Conservation (phyloP, 345 rosid genomes). For the Bruguiera sexangula region DNA sequence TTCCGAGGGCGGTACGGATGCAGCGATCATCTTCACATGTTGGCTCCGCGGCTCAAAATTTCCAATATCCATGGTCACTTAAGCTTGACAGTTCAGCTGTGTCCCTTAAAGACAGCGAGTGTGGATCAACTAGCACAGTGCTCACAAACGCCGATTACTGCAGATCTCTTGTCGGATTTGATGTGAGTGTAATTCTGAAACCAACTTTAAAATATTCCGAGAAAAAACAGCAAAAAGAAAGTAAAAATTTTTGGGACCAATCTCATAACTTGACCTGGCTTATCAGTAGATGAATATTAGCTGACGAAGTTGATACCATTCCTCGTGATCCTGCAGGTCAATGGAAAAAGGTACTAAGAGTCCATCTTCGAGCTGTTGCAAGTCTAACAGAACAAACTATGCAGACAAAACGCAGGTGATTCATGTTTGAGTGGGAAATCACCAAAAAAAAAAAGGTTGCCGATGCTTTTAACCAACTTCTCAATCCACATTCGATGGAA, state of each 20-base stretch:
- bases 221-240: not conserved
- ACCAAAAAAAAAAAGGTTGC: too few species aligned
- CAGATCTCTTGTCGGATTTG: conserved; percentile 50
- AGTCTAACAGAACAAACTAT: too few species aligned
- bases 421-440: not conserved
- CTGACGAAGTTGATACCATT: too few species aligned
- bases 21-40: conserved; percentile 84
- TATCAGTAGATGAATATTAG: too few species aligned
- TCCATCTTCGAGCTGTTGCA: not conserved
- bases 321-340: conserved; percentile 14
- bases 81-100: conserved; percentile 74
- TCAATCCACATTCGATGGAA: not conserved
- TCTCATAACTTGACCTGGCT: too few species aligned
- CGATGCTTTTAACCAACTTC: not conserved
- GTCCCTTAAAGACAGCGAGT: conserved; percentile 74
- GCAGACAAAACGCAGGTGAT: too few species aligned
- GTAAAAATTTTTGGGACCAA: too few species aligned
- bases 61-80: conserved; percentile 68
- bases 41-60: conserved; percentile 52
- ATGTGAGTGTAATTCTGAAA: conserved; percentile 11
- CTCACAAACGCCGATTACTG: conserved; percentile 66
- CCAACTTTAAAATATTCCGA: not conserved
- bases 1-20: conserved; percentile 73
- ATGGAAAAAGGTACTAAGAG: conserved; percentile 17
- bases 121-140: conserved; percentile 78